These are phyloP conservation scores for Annona squamosa DNA, from an alignment of 164 flowering plant species.

Conservation along the genomic window DNA sequence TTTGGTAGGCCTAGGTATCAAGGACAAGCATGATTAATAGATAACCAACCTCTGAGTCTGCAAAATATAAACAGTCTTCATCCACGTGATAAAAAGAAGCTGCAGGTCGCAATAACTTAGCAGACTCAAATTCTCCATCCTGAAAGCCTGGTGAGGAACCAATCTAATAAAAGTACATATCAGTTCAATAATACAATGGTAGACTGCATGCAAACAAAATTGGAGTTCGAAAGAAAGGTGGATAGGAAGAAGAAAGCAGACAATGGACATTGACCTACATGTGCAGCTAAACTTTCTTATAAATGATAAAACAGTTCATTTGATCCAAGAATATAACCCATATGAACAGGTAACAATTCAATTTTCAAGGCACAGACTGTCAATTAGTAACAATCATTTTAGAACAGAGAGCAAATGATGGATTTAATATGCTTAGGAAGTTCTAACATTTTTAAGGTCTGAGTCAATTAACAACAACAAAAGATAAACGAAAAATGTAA, in stretches of 20 bases:
- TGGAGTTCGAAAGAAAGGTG: neutral
- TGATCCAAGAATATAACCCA: too few relatives aligned
- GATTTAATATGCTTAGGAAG: too few relatives aligned
- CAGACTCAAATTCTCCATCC: constrained; percentile 86
- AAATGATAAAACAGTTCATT: too few relatives aligned
- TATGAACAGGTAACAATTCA: too few relatives aligned
- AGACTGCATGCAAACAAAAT: neutral
- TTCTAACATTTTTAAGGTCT: too few relatives aligned
- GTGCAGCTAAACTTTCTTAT: neutral
- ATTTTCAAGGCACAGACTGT: too few relatives aligned
- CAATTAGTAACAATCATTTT: too few relatives aligned
- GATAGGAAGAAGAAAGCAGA: neutral
- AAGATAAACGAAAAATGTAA: too few relatives aligned
- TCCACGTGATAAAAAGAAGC: constrained; percentile 56
- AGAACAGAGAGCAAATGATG: too few relatives aligned
- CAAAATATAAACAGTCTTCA: constrained; percentile 72
- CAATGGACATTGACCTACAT: neutral
- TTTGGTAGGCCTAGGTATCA: neutral
- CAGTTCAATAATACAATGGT: constrained; percentile 8
- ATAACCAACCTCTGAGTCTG: constrained; percentile 78
- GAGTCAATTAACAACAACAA: too few relatives aligned
- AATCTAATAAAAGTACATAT: constrained; percentile 49
- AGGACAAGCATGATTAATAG: neutral
- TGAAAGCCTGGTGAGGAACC: constrained; percentile 98
- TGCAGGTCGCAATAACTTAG: constrained; percentile 75